Evolutionary conservation across 1,139 yeast species (phyloP).

Genomic region (Yamadazyma triangularis): DNA sequence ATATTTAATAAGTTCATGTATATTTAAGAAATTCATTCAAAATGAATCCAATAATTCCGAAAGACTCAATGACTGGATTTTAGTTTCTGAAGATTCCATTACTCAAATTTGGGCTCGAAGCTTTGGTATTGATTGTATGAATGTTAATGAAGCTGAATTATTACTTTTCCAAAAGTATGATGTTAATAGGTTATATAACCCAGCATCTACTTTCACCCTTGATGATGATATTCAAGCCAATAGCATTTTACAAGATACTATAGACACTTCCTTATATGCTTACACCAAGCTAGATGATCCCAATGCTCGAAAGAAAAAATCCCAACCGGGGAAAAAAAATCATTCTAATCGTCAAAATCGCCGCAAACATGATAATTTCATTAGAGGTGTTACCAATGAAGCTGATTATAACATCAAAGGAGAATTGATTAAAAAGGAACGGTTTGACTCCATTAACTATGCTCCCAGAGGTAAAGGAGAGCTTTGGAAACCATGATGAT

Average conservation of each 20-base stretch:
- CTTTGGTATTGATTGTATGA: conserved; percentile 48
- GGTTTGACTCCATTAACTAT: conserved; percentile 41
- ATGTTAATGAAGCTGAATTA: conserved; percentile 50
- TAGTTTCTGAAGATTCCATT: conserved; percentile 52
- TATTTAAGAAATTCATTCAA: conserved; percentile 33
- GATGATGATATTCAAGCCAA: conserved; percentile 19
- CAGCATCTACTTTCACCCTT: conserved; percentile 22
- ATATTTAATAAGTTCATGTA: conserved; percentile 47
- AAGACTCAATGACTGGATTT: no score
- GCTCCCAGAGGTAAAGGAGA: conserved; percentile 54
- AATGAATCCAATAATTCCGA: conserved; percentile 15
- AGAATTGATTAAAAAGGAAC: conserved; percentile 33
- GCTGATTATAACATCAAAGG: no score
- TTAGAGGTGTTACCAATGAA: conserved; percentile 6
- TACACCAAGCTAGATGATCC: conserved; percentile 13
- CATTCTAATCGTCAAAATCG: background rate
- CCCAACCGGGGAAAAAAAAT: background rate
- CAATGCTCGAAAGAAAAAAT: conserved; percentile 1
- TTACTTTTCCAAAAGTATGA: conserved; percentile 36
- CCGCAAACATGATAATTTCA: no score
- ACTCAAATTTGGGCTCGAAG: conserved; percentile 53
- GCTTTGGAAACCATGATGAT: conserved; percentile 47
- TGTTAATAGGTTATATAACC: conserved; percentile 26
- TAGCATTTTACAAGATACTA: conserved; percentile 30
- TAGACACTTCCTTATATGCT: conserved; percentile 34